A percentile compares a stretch with the other conserved stretches of the same genome.
Conservation (phyloP, 2,329 filamentous ascomycete species). For the Bipolaris oryzae region DNA sequence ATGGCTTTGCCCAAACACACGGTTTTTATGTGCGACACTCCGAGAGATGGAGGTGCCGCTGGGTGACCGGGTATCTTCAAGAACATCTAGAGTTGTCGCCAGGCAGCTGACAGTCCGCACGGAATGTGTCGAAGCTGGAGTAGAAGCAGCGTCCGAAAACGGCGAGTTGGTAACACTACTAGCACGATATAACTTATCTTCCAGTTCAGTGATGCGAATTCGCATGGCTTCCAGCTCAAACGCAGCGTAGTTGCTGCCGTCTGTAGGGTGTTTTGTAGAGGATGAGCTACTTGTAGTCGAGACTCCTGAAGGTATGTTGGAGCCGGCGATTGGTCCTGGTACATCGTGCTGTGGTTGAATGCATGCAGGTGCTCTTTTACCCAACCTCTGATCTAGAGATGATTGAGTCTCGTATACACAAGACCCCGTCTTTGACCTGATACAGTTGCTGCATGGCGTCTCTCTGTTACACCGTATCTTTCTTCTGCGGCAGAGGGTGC, state of each 20-base stretch:
- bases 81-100: constrained; percentile 54
- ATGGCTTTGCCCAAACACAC: constrained; percentile 63
- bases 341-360: constrained; percentile 2
- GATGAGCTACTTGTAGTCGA: background rate
- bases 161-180: constrained; percentile 11
- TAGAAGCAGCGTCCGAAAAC: constrained; percentile 5
- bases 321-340: background rate
- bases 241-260: constrained; percentile 23
- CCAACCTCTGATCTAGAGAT: constrained; percentile 1
- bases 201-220: constrained; percentile 52
- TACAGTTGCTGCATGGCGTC: constrained; percentile 64
- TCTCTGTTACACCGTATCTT: constrained; percentile 68
- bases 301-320: background rate
- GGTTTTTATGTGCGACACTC: constrained; percentile 61
- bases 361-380: constrained; percentile 2
- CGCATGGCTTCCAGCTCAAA: constrained; percentile 50
- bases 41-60: constrained; percentile 47
- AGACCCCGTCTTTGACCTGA: constrained; percentile 57
- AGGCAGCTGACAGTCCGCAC: constrained; percentile 51
- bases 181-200: constrained; percentile 47
- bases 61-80: constrained; percentile 45
- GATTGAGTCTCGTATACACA: constrained; percentile 58
- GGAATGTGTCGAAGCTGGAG: constrained; percentile 27
- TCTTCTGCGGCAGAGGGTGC: constrained; percentile 63
- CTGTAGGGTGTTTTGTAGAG: background rate